These are phyloP conservation scores for Neonectria magnoliae DNA, from an alignment of 2,329 filamentous ascomycete species.

Conservation along the genomic window DNA sequence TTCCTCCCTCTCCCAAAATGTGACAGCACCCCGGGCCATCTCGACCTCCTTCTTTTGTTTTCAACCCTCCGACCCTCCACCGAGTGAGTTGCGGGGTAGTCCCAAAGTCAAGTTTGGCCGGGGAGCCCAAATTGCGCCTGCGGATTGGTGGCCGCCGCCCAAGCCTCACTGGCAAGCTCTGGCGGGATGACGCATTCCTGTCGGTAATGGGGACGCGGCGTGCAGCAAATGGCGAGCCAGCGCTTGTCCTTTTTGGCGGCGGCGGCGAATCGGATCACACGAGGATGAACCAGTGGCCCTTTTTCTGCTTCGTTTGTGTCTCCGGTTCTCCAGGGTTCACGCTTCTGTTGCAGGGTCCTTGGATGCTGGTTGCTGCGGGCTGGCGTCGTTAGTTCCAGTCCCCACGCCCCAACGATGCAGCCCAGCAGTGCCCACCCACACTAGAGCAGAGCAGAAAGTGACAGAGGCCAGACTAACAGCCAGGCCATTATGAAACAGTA, in stretches of 20 bases:
- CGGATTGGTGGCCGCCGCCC: conserved; percentile 17
- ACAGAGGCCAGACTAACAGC: conserved; percentile 1
- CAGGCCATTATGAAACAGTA: conserved; percentile 45
- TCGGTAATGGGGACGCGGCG: conserved; percentile 36
- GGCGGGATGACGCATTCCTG: conserved; percentile 44
- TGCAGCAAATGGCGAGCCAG: conserved; percentile 20
- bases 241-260: conserved; percentile 3
- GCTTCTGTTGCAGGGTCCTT: background rate
- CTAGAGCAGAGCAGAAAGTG: conserved; percentile 4
- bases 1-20: background rate
- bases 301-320: background rate
- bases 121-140: conserved; percentile 2
- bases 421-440: background rate
- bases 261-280: conserved; percentile 36
- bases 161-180: conserved; percentile 31
- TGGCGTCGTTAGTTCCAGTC: background rate
- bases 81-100: conserved; percentile 18
- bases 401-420: conserved; percentile 8
- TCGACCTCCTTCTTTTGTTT: background rate
- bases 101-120: conserved; percentile 9
- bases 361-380: background rate
- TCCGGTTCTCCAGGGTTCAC: conserved; percentile 12
- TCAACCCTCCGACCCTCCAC: background rate
- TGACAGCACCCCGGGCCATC: background rate
- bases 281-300: conserved; percentile 13